Percentiles rank a stretch among this genome's conserved stretches.
Evolutionary conservation across 176 grass and related monocot genomes (phyloP).

Genomic region (Phyllostachys edulis): DNA sequence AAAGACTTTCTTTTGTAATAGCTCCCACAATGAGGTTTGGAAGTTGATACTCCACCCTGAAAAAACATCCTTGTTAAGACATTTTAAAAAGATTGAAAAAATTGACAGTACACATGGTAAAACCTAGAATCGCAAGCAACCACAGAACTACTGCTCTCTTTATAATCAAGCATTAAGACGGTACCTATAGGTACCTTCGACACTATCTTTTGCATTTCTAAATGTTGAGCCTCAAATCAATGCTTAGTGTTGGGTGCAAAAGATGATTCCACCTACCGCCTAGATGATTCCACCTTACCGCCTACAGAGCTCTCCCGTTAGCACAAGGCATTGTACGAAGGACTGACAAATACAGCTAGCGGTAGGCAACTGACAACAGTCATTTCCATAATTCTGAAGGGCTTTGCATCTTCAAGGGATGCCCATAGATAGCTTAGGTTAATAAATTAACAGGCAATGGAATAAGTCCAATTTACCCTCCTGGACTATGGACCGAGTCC

Average conservation of each 20-base stretch:
- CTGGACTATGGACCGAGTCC: no score
- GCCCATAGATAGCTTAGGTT: not conserved
- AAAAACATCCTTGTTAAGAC: constrained; percentile 7
- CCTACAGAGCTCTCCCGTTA: not conserved
- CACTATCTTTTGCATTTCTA: not conserved
- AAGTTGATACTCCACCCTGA: constrained; percentile 92
- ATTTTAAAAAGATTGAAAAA: constrained; percentile 15
- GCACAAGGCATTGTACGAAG: not conserved
- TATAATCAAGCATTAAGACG: constrained; percentile 9
- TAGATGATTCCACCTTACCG: not conserved
- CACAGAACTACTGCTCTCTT: not conserved
- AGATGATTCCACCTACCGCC: not conserved
- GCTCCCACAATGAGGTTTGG: constrained; percentile 88
- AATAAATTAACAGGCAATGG: not conserved
- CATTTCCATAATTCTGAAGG: not conserved
- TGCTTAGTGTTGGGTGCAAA: not conserved
- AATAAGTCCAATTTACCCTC: no score
- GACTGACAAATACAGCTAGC: not conserved
- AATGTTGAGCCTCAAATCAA: not conserved
- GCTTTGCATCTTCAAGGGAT: not conserved
- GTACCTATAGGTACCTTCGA: constrained; percentile 2
- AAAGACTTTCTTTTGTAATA: constrained; percentile 94
- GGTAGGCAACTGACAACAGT: not conserved
- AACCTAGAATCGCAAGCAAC: not conserved
- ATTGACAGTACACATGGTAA: not conserved